phyloP scores from a whole-genome alignment of 2,329 filamentous ascomycete genomes.

The Huntiella bhutanensis region DNA sequence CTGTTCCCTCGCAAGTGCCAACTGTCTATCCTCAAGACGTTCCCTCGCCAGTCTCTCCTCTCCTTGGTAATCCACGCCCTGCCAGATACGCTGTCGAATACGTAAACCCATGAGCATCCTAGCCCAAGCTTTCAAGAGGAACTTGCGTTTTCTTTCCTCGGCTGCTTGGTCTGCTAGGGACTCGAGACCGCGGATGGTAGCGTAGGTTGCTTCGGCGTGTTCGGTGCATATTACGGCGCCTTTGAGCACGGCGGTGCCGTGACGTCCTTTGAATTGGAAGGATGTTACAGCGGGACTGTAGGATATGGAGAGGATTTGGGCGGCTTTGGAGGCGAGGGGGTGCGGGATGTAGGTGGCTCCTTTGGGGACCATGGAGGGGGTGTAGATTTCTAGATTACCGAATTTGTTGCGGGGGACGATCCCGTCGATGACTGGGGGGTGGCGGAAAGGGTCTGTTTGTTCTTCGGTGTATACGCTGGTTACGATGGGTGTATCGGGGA shows the following conservation, averaged over 20 bases:
- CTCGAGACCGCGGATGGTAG: slow-evolving; percentile 47
- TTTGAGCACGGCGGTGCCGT: slow-evolving; percentile 65
- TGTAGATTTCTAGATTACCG: slow-evolving; percentile 85
- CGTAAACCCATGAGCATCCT: slow-evolving; percentile 61
- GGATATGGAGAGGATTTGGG: slow-evolving; percentile 58
- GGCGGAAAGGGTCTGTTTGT: slow-evolving; percentile 54
- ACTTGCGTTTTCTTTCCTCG: slow-evolving; percentile 51
- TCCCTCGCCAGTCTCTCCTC: slow-evolving; percentile 2
- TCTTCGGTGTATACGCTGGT: slow-evolving; percentile 41
- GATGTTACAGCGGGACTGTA: slow-evolving; percentile 80
- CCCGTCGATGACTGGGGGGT: slow-evolving; percentile 58
- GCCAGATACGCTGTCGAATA: slow-evolving; percentile 48
- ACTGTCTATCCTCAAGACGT: background rate
- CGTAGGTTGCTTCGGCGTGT: slow-evolving; percentile 50
- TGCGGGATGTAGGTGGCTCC: slow-evolving; percentile 57
- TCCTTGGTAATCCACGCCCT: slow-evolving; percentile 12
- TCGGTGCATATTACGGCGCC: slow-evolving; percentile 62
- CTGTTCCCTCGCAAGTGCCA: background rate
- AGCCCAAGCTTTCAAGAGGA: slow-evolving; percentile 45
- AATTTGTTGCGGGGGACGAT: slow-evolving; percentile 77
- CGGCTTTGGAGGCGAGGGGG: slow-evolving; percentile 47
- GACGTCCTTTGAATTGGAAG: slow-evolving; percentile 70
- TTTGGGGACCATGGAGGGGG: slow-evolving; percentile 71
- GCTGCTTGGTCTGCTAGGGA: slow-evolving; percentile 46
- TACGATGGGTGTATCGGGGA: slow-evolving; percentile 17